A percentile compares a stretch with the other conserved stretches of the same genome.
These are phyloP conservation scores for Pythium rhizo-oryzae DNA, from an alignment of 352 stramenopile genomes.

Conservation along the genomic window DNA sequence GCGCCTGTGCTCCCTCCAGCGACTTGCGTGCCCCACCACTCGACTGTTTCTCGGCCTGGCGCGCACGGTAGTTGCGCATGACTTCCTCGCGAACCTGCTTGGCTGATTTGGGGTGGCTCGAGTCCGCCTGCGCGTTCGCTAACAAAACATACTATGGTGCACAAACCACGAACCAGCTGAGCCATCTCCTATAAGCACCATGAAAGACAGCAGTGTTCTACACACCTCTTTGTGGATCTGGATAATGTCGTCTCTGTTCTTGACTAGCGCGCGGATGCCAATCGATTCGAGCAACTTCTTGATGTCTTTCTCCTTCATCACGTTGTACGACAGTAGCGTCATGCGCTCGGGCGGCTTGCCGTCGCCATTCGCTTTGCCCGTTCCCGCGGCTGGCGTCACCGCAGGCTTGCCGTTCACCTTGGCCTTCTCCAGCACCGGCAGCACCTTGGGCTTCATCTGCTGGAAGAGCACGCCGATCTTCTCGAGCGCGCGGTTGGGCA, in stretches of 20 bases:
- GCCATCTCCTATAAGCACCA: too few relatives aligned
- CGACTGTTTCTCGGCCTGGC: constrained; percentile 57
- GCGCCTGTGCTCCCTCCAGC: constrained; percentile 10
- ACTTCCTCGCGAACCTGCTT: constrained; percentile 72
- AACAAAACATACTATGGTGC: constrained; percentile 70
- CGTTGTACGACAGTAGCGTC: constrained; percentile 77
- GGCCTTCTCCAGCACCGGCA: constrained; percentile 40
- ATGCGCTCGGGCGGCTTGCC: constrained; percentile 56
- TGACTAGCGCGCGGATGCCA: constrained; percentile 56
- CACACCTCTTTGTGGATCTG: constrained; percentile 88
- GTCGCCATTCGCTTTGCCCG: constrained; percentile 22
- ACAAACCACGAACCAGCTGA: background rate
- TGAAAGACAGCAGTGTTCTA: too few relatives aligned
- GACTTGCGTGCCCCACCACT: constrained; percentile 26
- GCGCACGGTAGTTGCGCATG: constrained; percentile 61
- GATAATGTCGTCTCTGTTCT: constrained; percentile 86
- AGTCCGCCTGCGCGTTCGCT: constrained; percentile 81
- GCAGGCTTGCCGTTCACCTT: constrained; percentile 1
- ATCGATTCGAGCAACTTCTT: constrained; percentile 75
- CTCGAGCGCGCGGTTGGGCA: constrained; percentile 76
- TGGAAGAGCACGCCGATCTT: constrained; percentile 73
- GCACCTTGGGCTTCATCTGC: constrained; percentile 66
- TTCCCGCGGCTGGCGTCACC: constrained; percentile 27
- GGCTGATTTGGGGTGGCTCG: constrained; percentile 68
- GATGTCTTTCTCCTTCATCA: constrained; percentile 88